Base-by-base conservation (phyloP, 768 basidiomycete species). In the Neoboletus brunneissimus region DNA sequence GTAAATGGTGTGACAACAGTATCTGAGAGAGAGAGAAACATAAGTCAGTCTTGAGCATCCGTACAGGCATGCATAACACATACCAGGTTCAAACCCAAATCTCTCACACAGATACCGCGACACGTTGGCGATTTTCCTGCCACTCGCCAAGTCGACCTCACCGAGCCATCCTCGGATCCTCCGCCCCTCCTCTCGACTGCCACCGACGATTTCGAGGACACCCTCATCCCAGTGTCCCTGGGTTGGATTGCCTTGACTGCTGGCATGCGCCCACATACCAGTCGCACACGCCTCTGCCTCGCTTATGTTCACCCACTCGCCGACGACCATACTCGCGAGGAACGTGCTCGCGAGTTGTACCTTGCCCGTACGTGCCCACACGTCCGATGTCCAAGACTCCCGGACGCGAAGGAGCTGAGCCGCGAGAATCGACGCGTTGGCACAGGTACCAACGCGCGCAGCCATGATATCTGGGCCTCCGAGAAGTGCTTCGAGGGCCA, bases 381-480 rank as follows among this genome's bases (percentile, higher is more conserved):
- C 86, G 29, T 91, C 89, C 43, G 81, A 78, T 2, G 86, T 82
- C 81, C 85, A 89, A 3, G 80, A 83, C 67, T 91, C 90, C n/a
- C 89, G 83, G 13, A 91, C 82, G 12, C 87, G 83, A 38, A 91
- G 75, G 4, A 91, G 79, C 64, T 92, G 91, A 0, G 89, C 89
- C 3, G 89, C 81, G 32, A 88, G 75, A 53, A 88, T 78, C 12
- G 88, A 88, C 0, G 88, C 79, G 58, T 82, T 82, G 4, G 88
- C 87, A 57, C 83, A 82, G 7, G 83, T 87, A 5, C 91, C 90
- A 1, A 91, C 88, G 29, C 87, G 86, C 23, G 81, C 76, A 5
- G 86, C 85, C 87, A 91, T 89, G 51, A 77, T 78, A 56, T 91
- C 89, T 1, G 91, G 85, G 0, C 89, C 89, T 1, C 90, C 91